Percentiles rank a stretch among this genome's conserved stretches.
These are phyloP conservation scores for Parietichytrium sp. DNA, from an alignment of 108 stramenopile genomes.

Conservation along the genomic window DNA sequence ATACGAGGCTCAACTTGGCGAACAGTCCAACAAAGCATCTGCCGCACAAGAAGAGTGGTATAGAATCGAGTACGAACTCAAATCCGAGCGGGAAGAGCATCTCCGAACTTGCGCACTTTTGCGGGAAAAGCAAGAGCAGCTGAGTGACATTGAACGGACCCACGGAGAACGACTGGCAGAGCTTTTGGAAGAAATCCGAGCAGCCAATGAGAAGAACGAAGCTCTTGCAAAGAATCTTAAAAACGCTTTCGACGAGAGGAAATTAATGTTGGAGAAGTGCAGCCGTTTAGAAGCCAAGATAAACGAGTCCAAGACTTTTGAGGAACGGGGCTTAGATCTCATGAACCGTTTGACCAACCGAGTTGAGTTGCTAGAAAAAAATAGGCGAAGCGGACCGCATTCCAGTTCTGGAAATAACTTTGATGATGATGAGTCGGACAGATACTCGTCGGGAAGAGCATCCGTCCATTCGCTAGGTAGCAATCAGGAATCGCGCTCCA, in stretches of 20 bases:
- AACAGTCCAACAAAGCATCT: background rate
- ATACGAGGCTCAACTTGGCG: background rate
- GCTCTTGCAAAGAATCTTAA: background rate
- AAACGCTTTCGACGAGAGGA: background rate
- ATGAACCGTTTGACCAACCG: constrained; percentile 2
- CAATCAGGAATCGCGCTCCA: too few species aligned
- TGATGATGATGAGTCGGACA: too few species aligned
- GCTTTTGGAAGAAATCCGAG: constrained; percentile 11
- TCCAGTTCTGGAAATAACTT: too few species aligned
- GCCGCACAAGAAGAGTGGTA: constrained; percentile 26
- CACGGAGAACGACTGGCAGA: constrained; percentile 10
- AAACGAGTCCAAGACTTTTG: background rate
- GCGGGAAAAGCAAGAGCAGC: constrained; percentile 19
- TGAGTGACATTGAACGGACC: background rate
- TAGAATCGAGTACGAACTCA: constrained; percentile 28
- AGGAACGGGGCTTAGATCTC: constrained; percentile 8
- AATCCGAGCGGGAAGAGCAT: constrained; percentile 30
- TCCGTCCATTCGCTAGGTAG: too few species aligned
- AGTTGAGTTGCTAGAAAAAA: constrained; percentile 35
- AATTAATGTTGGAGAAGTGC: background rate
- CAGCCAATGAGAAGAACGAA: background rate
- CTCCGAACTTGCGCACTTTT: constrained; percentile 9
- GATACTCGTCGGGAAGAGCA: too few species aligned
- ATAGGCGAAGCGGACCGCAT: too few species aligned
- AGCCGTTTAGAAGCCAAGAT: background rate